Evolutionary conservation across 768 basidiomycete genomes (phyloP), one percentile per base, ranked within the genome.

Genomic region (Suillus subalutaceus): DNA sequence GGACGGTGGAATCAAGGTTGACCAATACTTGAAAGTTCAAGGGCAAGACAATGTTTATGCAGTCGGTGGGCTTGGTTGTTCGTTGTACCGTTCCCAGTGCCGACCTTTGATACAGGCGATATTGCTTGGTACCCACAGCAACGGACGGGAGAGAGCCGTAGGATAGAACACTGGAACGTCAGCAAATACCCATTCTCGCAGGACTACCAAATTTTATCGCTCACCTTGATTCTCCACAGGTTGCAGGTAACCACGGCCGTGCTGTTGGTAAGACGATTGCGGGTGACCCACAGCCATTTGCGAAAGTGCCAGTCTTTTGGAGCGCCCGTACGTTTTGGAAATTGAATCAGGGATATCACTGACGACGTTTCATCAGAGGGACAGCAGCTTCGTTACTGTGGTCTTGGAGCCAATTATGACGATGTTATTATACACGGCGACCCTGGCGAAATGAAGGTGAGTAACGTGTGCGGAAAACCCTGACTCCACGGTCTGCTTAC

Each of bases 151-250:
- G 82, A 81, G 53, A 75, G 79, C 52, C 80, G 80, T 35, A 79
- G 94, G 59, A 89, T 96, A 65, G 94, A 97, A 77, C 95, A 97
- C 77, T 97, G 95, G 94, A 94, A 94, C 78, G 93, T 90, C 63
- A 50, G 86, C 32, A 38, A 26, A 37, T 35, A 32, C 44, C 26
- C n/a, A 43, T 7, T 37, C 32, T 50, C 10, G 3, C 20, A 48
- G 20, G 32, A 23, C n/a, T 41, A 20, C 48, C 44, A 46, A 20
- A 48, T 38, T 9, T 3, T 7, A 37, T 10, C 23, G 52, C 65
- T 56, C 2, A 20, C 57, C 9, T n/a, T 41, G 59, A 3, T 26
- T 55, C 2, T 35, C n/a, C 32, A 41, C 55, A 90, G 88, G 90
- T 95, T 65, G 94, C 94, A 18, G 88, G 88, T 57, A 96, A 96